Base-by-base conservation (phyloP, 1,139 yeast genomes). In the Zygoascus sp. region DNA sequence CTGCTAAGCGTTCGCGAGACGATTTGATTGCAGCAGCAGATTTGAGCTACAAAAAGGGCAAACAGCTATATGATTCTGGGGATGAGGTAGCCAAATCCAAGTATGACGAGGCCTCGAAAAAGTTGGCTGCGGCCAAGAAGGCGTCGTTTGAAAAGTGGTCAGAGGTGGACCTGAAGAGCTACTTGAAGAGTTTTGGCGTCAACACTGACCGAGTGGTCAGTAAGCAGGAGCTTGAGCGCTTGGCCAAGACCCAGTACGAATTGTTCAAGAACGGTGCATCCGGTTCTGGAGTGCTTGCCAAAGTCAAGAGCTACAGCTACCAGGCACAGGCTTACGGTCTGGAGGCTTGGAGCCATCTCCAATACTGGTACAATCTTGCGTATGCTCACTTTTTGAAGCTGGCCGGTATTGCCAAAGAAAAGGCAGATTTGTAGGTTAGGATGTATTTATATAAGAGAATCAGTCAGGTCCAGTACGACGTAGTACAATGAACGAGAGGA, bases 121-220 rank as follows among this genome's bases (percentile, higher is more conserved):
- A 36, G 27, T 20, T 42, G 13, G 44, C 41, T 15, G 42, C 23
- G n/a, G 64, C 59, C 27, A 64, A 66, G 41, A 68, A 68, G 39
- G 65, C 71, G 9, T 60, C 67, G 38, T 74, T 77, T 55, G 70
- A 72, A 41, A 64, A 72, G 30, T 80, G 83, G 80, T 67, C 79
- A 19, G 72, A 71, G 35, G 71, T 74, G 27, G 87, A 81, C 53
- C 65, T 81, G 55, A 72, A 66, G 55, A 68, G 71, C 25, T 81
- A 80, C 61, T 63, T 81, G 47, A 66, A 69, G 38, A 69, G 76
- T 7, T 80, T 73, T 59, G 85, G 85, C 6, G 65, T 73, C 46
- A 64, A 67, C 38, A 55, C 65, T 44, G 62, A 73, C 2, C 35
- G 23, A 23, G 35, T 37, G 32, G 60, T 69, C 48, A 66, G 66